A percentile compares a stretch with the other conserved stretches of the same genome.
Evolutionary conservation across 2,329 filamentous ascomycete species (phyloP).

Genomic region (Trichoderma semiorbis): DNA sequence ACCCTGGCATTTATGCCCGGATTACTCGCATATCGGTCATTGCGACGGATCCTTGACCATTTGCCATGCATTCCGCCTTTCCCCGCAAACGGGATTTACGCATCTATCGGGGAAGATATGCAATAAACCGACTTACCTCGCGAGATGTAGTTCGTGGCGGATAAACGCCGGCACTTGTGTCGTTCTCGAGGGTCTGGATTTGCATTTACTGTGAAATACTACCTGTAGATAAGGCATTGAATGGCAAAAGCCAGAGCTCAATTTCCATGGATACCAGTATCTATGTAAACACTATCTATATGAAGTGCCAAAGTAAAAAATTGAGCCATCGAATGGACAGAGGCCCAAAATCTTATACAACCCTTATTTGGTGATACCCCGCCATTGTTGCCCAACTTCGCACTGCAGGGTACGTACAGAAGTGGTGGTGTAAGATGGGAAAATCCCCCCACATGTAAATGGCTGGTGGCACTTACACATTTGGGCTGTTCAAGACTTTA

Average conservation of each 20-base stretch:
- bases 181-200: neutral
- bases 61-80: neutral
- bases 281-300: neutral
- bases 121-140: neutral
- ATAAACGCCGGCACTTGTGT: neutral
- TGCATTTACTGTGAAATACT: neutral
- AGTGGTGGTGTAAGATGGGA: neutral
- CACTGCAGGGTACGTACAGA: neutral
- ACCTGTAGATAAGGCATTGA: neutral
- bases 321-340: neutral
- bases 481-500: neutral
- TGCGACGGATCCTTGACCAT: neutral
- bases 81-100: conserved; percentile 3
- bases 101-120: neutral
- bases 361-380: neutral
- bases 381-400: neutral
- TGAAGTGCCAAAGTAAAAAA: neutral
- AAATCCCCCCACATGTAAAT: neutral
- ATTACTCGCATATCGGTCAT: neutral
- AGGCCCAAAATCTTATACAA: neutral
- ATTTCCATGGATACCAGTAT: neutral
- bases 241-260: neutral
- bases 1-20: conserved; percentile 1
- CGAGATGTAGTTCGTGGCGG: neutral
- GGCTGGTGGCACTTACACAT: neutral